Conservation (phyloP, 306 rosid species). For the Rosa rugosa region DNA sequence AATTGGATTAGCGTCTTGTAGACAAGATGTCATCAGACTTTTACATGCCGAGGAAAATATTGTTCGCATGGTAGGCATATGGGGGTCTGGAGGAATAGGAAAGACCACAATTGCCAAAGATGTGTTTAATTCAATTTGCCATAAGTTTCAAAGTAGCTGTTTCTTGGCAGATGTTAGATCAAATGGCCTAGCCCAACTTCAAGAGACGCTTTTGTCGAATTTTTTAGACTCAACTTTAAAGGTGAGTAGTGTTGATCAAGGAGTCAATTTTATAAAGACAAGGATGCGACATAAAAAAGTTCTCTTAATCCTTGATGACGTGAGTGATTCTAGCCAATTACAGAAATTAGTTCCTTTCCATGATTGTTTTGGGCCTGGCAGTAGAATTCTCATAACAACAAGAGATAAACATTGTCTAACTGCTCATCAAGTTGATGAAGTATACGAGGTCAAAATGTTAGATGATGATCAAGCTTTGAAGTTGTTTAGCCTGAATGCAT, state of each 20-base stretch:
- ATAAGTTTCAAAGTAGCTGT: neutral
- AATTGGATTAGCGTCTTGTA: neutral
- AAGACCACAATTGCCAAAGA: neutral
- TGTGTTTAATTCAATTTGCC: neutral
- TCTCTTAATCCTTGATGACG: neutral
- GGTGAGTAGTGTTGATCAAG: neutral
- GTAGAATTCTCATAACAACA: slow-evolving; percentile 23
- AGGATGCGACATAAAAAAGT: neutral
- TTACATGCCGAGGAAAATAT: neutral
- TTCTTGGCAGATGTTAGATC: neutral
- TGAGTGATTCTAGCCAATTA: neutral
- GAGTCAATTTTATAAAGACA: neutral
- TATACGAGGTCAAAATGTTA: neutral
- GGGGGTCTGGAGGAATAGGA: neutral
- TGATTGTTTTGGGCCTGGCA: neutral
- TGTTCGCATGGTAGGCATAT: neutral
- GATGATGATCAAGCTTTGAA: neutral
- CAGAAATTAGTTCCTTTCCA: neutral
- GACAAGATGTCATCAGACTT: neutral
- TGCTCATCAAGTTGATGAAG: neutral
- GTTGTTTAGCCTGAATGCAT: neutral
- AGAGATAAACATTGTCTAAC: neutral
- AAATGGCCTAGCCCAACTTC: neutral
- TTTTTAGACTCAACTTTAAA: neutral
- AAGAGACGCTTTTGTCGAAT: neutral